Evolutionary conservation across 192 early-diverging fungal genomes (phyloP).

Genomic region (Linnemannia hyalina): DNA sequence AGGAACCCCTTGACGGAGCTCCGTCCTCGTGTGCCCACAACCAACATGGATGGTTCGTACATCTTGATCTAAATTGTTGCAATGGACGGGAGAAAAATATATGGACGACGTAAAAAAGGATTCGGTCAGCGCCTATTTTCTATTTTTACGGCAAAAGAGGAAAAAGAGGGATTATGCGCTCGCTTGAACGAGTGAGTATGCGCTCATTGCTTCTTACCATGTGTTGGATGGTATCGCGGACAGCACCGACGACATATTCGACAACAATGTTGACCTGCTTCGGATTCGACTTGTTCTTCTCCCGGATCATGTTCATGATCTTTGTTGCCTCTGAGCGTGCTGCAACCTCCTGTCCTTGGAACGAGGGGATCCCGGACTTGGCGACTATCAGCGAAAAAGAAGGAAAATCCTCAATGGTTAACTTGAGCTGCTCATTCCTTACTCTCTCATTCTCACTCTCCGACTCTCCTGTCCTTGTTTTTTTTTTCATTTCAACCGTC

Average conservation of each 20-base stretch:
- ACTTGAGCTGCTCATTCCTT: background rate
- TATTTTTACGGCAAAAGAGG: background rate
- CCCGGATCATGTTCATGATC: conserved; percentile 46
- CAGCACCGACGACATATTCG: conserved; percentile 65
- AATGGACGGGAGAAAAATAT: background rate
- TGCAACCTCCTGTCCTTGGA: conserved; percentile 38
- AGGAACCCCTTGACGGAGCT: conserved; percentile 74
- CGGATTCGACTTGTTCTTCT: conserved; percentile 43
- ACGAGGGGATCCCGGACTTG: conserved; percentile 51
- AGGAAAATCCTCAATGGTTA: background rate
- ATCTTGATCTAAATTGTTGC: conserved; percentile 61
- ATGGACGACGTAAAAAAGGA: background rate
- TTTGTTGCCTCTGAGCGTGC: conserved; percentile 29
- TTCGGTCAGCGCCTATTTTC: background rate
- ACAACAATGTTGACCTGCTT: conserved; percentile 66
- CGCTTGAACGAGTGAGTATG: background rate
- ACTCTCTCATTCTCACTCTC: too few species aligned
- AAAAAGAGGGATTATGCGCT: background rate
- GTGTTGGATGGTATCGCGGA: conserved; percentile 67
- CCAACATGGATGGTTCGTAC: conserved; percentile 75
- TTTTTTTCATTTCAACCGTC: background rate
- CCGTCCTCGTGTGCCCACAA: conserved; percentile 80
- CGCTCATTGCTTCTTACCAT: conserved; percentile 57
- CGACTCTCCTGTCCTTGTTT: background rate
- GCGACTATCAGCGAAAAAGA: conserved; percentile 23